A percentile compares a stretch with the other conserved stretches of the same genome.
Conservation (phyloP, 192 early-diverging fungal species). For the Allomyces macrogynus region DNA sequence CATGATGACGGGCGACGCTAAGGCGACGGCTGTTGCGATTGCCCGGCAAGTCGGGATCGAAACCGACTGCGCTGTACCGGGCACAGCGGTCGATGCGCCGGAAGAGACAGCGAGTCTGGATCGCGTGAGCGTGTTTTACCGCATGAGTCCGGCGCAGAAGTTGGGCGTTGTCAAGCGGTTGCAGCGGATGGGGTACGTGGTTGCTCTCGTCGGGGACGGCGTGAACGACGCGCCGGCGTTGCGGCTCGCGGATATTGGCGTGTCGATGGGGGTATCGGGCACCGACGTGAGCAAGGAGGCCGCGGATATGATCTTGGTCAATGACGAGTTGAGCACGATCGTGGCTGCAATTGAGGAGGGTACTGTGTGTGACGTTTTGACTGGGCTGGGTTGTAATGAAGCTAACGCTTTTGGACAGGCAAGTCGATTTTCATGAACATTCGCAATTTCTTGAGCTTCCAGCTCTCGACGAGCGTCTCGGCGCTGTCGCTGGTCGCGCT, state of each 20-base stretch:
- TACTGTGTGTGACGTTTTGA: slow-evolving; percentile 4
- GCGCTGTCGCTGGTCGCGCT: slow-evolving; percentile 75
- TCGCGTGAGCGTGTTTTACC: slow-evolving; percentile 52
- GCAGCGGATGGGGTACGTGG: slow-evolving; percentile 65
- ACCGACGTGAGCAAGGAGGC: slow-evolving; percentile 95
- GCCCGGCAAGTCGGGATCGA: slow-evolving; percentile 70
- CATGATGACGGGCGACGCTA: slow-evolving; percentile 98
- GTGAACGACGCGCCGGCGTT: slow-evolving; percentile 92
- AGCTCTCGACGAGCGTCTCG: slow-evolving; percentile 81
- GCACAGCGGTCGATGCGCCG: slow-evolving; percentile 17
- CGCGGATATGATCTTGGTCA: slow-evolving; percentile 87
- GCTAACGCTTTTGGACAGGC: slow-evolving; percentile 16
- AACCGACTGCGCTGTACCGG: slow-evolving; percentile 20
- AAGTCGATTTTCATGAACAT: slow-evolving; percentile 97
- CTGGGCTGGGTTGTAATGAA: neutral
- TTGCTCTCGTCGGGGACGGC: slow-evolving; percentile 94
- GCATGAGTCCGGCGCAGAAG: slow-evolving; percentile 72
- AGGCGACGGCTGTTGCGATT: slow-evolving; percentile 74
- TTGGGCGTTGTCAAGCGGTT: slow-evolving; percentile 73
- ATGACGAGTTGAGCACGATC: slow-evolving; percentile 89
- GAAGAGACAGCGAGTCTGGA: slow-evolving; percentile 12
- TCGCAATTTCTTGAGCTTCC: slow-evolving; percentile 90
- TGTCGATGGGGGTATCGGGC: slow-evolving; percentile 87
- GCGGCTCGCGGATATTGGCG: slow-evolving; percentile 81
- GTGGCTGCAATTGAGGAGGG: slow-evolving; percentile 89